phyloP scores from a whole-genome alignment of 148 eudicot species.

The Silene latifolia region DNA sequence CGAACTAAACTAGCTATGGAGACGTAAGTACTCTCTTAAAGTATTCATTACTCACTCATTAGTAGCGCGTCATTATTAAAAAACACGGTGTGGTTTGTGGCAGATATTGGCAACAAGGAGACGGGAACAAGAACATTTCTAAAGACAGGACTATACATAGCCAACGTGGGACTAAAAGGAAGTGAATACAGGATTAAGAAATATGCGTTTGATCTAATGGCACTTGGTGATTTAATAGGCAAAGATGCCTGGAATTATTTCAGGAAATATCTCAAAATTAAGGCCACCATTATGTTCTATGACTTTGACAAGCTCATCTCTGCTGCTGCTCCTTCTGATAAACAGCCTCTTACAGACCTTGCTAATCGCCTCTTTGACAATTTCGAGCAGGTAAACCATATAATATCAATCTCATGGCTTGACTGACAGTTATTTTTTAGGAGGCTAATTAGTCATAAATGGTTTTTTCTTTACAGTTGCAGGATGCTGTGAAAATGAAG shows the following conservation, averaged over 20 bases:
- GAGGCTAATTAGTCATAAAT: not conserved
- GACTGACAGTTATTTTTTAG: not conserved
- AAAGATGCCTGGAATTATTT: slow-evolving; percentile 69
- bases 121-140: slow-evolving; percentile 82
- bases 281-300: slow-evolving; percentile 73
- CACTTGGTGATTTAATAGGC: slow-evolving; percentile 69
- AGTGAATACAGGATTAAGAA: slow-evolving; percentile 51
- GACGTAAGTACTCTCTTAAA: too few species aligned
- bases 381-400: slow-evolving; percentile 55
- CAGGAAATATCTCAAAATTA: slow-evolving; percentile 54
- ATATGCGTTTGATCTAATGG: slow-evolving; percentile 79
- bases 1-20: too few species aligned
- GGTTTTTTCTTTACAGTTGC: slow-evolving; percentile 36
- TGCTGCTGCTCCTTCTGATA: slow-evolving; percentile 52
- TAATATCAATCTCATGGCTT: not conserved
- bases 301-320: slow-evolving; percentile 80
- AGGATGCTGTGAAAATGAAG: slow-evolving; percentile 50
- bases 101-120: slow-evolving; percentile 70
- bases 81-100: slow-evolving; percentile 6
- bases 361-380: slow-evolving; percentile 75
- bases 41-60: too few species aligned
- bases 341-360: slow-evolving; percentile 61
- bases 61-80: not conserved
- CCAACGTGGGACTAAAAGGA: slow-evolving; percentile 58
- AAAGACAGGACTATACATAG: slow-evolving; percentile 57